These are phyloP conservation scores for Rhizoclosmatium globosum DNA, from an alignment of 192 early-diverging fungal species.

Conservation along the genomic window DNA sequence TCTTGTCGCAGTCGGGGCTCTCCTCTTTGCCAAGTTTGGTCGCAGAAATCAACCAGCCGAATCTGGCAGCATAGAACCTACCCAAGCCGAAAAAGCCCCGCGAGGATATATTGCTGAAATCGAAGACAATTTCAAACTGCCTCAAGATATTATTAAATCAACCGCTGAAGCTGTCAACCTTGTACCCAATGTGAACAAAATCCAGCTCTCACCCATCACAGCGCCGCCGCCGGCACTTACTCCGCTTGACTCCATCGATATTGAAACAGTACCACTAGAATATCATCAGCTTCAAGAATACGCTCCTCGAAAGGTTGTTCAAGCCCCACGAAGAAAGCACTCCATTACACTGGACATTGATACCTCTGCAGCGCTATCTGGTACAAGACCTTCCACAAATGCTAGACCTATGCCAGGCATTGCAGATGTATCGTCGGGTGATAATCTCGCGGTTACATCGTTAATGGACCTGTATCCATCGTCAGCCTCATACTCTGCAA, in stretches of 20 bases:
- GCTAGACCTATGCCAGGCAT: not conserved
- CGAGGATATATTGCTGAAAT: conserved; percentile 27
- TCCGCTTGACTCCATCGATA: not conserved
- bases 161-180: not conserved
- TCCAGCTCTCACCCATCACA: not conserved
- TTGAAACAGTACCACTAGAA: not conserved
- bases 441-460: not conserved
- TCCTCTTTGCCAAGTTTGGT: conserved; percentile 10
- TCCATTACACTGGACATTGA: not conserved
- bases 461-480: not conserved
- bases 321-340: conserved; percentile 7
- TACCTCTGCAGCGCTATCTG: not conserved
- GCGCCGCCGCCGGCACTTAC: not conserved
- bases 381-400: not conserved
- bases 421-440: not conserved
- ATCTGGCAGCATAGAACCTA: not conserved
- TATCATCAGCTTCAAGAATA: not conserved
- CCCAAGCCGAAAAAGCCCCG: not conserved
- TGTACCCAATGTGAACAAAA: not conserved
- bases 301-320: not conserved
- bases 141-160: conserved; percentile 18
- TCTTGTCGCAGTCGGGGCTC: conserved; percentile 10
- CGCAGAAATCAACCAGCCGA: not conserved
- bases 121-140: conserved; percentile 26
- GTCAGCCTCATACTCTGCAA: not conserved